Evolutionary conservation across 2,329 filamentous ascomycete genomes (phyloP), one percentile per base, ranked within the genome.

Genomic region (Ascosphaera apis): DNA sequence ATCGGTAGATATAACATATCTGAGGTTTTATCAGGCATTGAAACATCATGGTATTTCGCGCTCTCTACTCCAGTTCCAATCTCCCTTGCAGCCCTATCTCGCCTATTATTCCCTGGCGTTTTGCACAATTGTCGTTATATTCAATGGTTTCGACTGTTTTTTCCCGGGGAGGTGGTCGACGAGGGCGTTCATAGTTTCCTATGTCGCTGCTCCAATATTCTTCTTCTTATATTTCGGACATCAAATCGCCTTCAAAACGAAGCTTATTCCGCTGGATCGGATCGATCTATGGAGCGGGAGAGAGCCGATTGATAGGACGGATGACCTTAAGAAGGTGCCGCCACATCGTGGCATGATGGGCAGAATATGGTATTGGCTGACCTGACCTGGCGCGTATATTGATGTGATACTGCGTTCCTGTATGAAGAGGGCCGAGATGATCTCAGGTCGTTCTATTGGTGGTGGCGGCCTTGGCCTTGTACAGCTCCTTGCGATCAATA

Each of bases 241-340:
- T 30, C 41, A 42, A 31, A 34, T 43, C 19, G 31, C 38, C 9
- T 38, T 25, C 31, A 25, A 28, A 15, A 43, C 40, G 11, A 38
- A 35, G 25, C 37, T 43, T 37, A 40, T 42, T 9, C 39, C 23
- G 27, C 15, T 37, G 16, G 42, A 45, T 11, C 44, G 47, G 19
- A 31, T 47, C 34, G 43, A 53, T 35, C 66, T 65, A 47, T 49
- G 51, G 21, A 44, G 47, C 39, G 42, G 46, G 1, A 48, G 47
- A 33, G 47, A 42, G 15, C 44, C 47, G 27, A 41, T 43, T 21
- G 46, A 48, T 31, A 31, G 38, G 11, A 31, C 47, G 28, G 46
- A 48, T 28, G 40, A 45, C 12, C 42, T 42, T 3, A 53, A 50
- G 51, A 48, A 48, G 33, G 46, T 48, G 34, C 45, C 47, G 1